Base-by-base conservation (phyloP, 352 stramenopile species). In the Globisporangium recalcitrans region DNA sequence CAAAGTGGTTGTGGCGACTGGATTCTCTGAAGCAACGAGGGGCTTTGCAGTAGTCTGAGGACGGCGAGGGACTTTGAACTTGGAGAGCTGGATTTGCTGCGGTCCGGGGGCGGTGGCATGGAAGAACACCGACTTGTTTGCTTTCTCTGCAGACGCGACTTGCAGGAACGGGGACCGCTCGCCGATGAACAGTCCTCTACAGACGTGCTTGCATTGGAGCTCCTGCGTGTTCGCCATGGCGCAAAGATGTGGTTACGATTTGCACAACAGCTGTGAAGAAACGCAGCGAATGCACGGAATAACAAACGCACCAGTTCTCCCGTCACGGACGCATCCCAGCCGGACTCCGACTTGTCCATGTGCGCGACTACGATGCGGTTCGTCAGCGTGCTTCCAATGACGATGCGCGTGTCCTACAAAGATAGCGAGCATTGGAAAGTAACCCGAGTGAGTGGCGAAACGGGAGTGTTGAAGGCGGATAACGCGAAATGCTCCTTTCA, bases 81-180 rank as follows among this genome's bases (percentile, higher is more conserved):
- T 80, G 58, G 71, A 80, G 27, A 88, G 42, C 5, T 74, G 68
- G 40, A 88, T 61, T 3, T 63, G 64, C 56, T 83, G 71, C 1
- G 66, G 64, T 10, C 74, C 73, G 10, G 36, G 64, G 4, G 62
- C 64, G 49, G 58, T 60, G 14, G 71, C 72, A 46, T 77, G 68
- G 52, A 85, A 85, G 55, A 88, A 88, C 11, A 49, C 65, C 5
- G 70, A 60, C 27, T 67, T 68, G 64, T 81, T 79, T 38, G 58
- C 58, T 56, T 85, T 87, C 59, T 82, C 70, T 0, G 70, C 74
- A 8, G 76, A 84, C n/a, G 65, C 76, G 53, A 82, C 73, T 56
- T 84, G 67, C n/a, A 79, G 62, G 38, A 83, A 85, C 22, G 77
- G 74, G 64, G 71, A 83, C 10, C 69, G 63, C 36, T 72, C 59